Evolutionary conservation across 495 filamentous ascomycete species (phyloP).

Genomic region (Evernia prunastri): DNA sequence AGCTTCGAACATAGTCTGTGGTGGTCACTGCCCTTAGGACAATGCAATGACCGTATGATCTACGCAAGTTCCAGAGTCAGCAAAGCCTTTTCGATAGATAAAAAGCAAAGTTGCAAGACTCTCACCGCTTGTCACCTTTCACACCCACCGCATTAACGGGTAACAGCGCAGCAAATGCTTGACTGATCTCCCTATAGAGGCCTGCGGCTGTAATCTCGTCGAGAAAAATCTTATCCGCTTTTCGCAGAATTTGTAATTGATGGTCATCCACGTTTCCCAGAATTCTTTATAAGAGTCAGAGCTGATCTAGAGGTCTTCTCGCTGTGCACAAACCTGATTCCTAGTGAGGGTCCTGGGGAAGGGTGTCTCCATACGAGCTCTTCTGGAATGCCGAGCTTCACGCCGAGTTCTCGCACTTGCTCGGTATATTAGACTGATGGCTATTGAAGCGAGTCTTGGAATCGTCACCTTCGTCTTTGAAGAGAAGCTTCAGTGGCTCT

Average conservation of each 20-base stretch:
- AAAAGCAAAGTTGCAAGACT: neutral
- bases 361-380: constrained; percentile 80
- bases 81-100: neutral
- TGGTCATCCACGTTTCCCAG: constrained; percentile 81
- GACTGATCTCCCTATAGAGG: constrained; percentile 71
- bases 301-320: too few relatives aligned
- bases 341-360: too few relatives aligned
- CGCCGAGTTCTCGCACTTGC: constrained; percentile 62
- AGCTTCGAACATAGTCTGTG: too few relatives aligned
- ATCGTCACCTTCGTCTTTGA: constrained; percentile 55
- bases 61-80: constrained; percentile 2
- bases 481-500: constrained; percentile 73
- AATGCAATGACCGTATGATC: neutral
- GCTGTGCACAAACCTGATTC: too few relatives aligned
- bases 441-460: neutral
- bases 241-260: constrained; percentile 69
- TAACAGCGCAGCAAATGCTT: constrained; percentile 78
- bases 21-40: neutral
- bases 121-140: constrained; percentile 56
- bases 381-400: constrained; percentile 66
- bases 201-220: constrained; percentile 76
- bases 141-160: constrained; percentile 69
- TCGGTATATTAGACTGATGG: neutral
- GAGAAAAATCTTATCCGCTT: constrained; percentile 83
- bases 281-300: too few relatives aligned